Base-by-base conservation (phyloP, 768 basidiomycete genomes). In the Macrolepiota fuliginosa region DNA sequence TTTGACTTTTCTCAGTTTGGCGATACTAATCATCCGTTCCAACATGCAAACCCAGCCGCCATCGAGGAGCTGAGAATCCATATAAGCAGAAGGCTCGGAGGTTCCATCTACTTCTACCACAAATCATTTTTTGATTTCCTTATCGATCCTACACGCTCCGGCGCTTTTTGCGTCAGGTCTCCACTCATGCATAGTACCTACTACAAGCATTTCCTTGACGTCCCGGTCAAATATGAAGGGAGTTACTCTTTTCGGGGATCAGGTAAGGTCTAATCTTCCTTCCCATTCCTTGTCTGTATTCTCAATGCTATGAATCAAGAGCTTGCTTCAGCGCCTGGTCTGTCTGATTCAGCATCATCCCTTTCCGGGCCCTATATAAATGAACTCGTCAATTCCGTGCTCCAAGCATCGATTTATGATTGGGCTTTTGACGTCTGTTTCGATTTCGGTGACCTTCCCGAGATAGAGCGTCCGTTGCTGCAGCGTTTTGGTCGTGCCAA, bases 111-210 rank as follows among this genome's bases (percentile, higher is more conserved):
- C 2, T 58, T 58, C n/a, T 58, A 58, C 35, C 56, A 58, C n/a
- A 58, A 58, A 37, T 58, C 56, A 5, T 58, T 58, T 25, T 35
- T 12, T n/a, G 45, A 58, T 29, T 58, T 49, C 17, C 56, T 58
- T 12, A 6, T 19, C 11, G 56, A 58, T 37, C 32, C 27, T n/a
- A 58, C 3, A 4, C 56, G 45, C 27, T 58, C 56, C 2, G 46
- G 27, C 10, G 13, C 1, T 0, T 36, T 29, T 49, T 49, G 27
- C 10, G 11, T 36, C 4, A 1, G 36, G 22, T 35, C 29, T 3
- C 7, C 29, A 32, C 11, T 6, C 45, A 22, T 19, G 6, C 9
- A 22, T 22, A 50, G n/a, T 24, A 35, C 6, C 1, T 2, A 46
- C 6, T 39, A 32, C 29, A 32, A 32, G 29, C 56, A 36, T 22